Conservation (phyloP, 768 basidiomycete genomes). For the Boletus subparvulus region DNA sequence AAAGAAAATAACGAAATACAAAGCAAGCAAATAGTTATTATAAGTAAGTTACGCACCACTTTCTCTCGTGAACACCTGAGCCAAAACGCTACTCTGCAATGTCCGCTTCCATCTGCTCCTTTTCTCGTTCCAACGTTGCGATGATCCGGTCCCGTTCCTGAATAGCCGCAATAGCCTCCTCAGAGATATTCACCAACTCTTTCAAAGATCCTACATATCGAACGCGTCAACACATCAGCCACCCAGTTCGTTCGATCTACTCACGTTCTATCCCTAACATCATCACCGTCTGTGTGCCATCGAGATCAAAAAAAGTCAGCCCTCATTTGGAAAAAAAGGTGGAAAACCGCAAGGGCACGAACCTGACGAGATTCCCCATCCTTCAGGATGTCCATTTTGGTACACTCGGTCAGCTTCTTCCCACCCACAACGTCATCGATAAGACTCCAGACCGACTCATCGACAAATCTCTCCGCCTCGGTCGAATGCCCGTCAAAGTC, state of each 20-base stretch:
- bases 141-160: conserved; percentile 31
- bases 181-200: conserved; percentile 34
- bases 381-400: conserved; percentile 42
- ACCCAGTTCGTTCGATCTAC: conserved; percentile 11
- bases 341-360: conserved; percentile 3
- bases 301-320: neutral
- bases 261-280: conserved; percentile 48
- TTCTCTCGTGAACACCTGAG: neutral
- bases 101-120: conserved; percentile 3
- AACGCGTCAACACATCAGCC: neutral
- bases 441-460: conserved; percentile 32
- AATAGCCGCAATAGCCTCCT: conserved; percentile 32
- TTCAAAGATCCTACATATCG: conserved; percentile 31
- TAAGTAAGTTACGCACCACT: neutral
- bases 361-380: conserved; percentile 46
- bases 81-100: neutral
- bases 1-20: neutral
- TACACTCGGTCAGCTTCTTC: conserved; percentile 31
- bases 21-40: neutral
- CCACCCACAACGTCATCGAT: conserved; percentile 42
- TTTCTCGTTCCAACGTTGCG: conserved; percentile 5
- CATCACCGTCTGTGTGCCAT: conserved; percentile 37
- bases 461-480: conserved; percentile 1
- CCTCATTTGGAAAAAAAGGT: neutral
- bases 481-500: conserved; percentile 9